These are phyloP conservation scores for Lachancea quebecensis DNA, from an alignment of 805 yeast species.

Conservation along the genomic window DNA sequence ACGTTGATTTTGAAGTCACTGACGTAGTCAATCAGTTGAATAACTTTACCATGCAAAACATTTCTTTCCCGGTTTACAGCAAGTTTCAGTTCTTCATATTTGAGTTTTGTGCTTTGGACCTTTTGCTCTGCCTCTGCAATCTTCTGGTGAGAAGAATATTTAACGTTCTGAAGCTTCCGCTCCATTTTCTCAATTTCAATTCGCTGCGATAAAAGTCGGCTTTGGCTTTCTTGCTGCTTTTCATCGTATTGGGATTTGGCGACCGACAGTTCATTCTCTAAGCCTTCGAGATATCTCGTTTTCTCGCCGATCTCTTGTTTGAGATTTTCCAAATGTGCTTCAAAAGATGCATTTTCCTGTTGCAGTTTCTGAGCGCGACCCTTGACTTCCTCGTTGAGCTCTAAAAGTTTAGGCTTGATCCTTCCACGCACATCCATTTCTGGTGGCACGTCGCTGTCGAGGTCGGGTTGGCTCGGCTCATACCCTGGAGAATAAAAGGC, in stretches of 20 bases:
- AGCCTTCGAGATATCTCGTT: constrained; percentile 47
- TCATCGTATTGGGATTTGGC: constrained; percentile 50
- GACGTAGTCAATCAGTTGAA: constrained; percentile 50
- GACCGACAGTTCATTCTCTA: constrained; percentile 50
- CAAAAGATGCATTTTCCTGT: constrained; percentile 30
- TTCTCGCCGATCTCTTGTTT: constrained; percentile 51
- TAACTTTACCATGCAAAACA: constrained; percentile 46
- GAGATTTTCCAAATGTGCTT: constrained; percentile 51
- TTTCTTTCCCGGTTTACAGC: constrained; percentile 42
- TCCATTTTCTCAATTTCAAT: constrained; percentile 63
- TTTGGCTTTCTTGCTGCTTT: constrained; percentile 47
- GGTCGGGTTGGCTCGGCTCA: constrained; percentile 8
- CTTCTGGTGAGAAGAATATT: constrained; percentile 45
- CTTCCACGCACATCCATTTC: constrained; percentile 16
- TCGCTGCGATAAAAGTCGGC: constrained; percentile 39
- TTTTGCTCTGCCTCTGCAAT: constrained; percentile 42
- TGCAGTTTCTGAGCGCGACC: constrained; percentile 18
- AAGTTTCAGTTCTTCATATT: constrained; percentile 43
- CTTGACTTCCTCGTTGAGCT: constrained; percentile 33
- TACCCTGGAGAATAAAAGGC: constrained; percentile 10
- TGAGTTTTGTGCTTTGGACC: constrained; percentile 45
- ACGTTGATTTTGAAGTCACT: constrained; percentile 61
- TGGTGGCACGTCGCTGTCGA: not conserved
- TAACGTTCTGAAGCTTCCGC: constrained; percentile 43
- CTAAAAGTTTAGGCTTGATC: constrained; percentile 26